These are phyloP conservation scores for Plasmodium chabaudi DNA, from an alignment of 169 alveolate species.

Conservation along the genomic window DNA sequence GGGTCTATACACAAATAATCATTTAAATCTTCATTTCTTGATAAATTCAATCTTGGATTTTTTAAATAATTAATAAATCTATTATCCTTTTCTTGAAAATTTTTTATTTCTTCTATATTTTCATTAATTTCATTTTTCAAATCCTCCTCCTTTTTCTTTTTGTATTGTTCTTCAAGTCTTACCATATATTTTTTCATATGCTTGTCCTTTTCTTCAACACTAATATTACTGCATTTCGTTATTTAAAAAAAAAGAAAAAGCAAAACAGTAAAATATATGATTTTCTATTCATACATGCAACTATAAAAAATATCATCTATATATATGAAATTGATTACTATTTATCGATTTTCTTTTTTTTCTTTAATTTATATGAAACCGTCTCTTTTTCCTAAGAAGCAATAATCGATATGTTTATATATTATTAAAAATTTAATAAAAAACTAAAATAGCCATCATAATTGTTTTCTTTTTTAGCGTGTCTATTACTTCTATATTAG, in stretches of 20 bases:
- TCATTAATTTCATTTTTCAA: slow-evolving; percentile 51
- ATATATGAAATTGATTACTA: slow-evolving; percentile 25
- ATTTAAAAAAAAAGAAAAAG: neutral
- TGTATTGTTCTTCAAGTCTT: slow-evolving; percentile 48
- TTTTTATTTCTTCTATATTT: slow-evolving; percentile 57
- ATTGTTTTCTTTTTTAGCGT: neutral
- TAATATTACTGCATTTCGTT: slow-evolving; percentile 25
- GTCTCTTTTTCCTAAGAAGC: slow-evolving; percentile 61
- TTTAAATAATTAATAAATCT: slow-evolving; percentile 60
- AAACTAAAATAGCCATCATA: neutral
- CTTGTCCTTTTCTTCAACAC: slow-evolving; percentile 67
- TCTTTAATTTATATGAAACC: slow-evolving; percentile 48
- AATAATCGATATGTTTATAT: neutral
- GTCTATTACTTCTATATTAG: slow-evolving; percentile 22
- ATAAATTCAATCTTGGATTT: slow-evolving; percentile 67
- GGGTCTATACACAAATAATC: slow-evolving; percentile 61
- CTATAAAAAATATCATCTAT: neutral
- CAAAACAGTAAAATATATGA: neutral
- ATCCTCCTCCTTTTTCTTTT: slow-evolving; percentile 71
- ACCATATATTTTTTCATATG: slow-evolving; percentile 70
- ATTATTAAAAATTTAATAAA: neutral
- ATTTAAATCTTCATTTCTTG: slow-evolving; percentile 46
- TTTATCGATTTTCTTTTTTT: slow-evolving; percentile 65
- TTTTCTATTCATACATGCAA: neutral
- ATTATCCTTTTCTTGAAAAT: slow-evolving; percentile 46